A percentile compares a stretch with the other conserved stretches of the same genome.
phyloP scores from a whole-genome alignment of 129 eudicot genomes.

The Artemisia argyi region DNA sequence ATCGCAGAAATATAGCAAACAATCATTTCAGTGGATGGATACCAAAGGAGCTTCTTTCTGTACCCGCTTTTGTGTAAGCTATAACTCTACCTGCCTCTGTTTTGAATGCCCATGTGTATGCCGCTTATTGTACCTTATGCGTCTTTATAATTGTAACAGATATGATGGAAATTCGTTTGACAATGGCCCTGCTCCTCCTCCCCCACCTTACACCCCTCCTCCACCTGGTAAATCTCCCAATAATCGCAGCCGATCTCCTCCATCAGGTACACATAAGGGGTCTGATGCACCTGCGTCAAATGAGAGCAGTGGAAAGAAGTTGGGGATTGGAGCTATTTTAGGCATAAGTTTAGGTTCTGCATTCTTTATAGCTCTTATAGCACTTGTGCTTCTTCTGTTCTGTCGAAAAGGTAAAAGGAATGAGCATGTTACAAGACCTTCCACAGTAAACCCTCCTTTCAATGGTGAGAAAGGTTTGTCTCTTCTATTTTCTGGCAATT shows the following conservation, averaged over 20 bases:
- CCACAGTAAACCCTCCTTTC: constrained; percentile 54
- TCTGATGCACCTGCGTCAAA: constrained; percentile 41
- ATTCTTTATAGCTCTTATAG: constrained; percentile 40
- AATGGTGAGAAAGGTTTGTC: constrained; percentile 56
- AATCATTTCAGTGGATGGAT: constrained; percentile 92
- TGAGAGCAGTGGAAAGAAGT: constrained; percentile 37
- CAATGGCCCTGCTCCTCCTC: constrained; percentile 98
- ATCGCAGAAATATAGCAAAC: constrained; percentile 84
- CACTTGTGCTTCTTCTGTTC: constrained; percentile 62
- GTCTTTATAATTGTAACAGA: constrained; percentile 42
- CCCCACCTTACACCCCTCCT: constrained; percentile 82
- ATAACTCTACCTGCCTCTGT: neutral
- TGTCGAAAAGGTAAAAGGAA: constrained; percentile 52
- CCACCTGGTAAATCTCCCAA: constrained; percentile 78
- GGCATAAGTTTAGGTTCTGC: constrained; percentile 76
- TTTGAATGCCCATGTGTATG: neutral
- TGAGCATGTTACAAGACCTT: constrained; percentile 39
- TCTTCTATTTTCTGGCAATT: neutral
- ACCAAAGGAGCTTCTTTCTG: constrained; percentile 71
- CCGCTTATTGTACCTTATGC: neutral
- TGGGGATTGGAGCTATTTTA: constrained; percentile 56
- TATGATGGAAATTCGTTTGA: constrained; percentile 82
- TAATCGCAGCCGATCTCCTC: constrained; percentile 44
- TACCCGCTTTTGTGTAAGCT: constrained; percentile 75
- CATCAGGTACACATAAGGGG: constrained; percentile 43